Percentiles rank a stretch among this genome's conserved stretches.
Conservation (phyloP, 169 alveolate species). For the Theileria orientalis region DNA sequence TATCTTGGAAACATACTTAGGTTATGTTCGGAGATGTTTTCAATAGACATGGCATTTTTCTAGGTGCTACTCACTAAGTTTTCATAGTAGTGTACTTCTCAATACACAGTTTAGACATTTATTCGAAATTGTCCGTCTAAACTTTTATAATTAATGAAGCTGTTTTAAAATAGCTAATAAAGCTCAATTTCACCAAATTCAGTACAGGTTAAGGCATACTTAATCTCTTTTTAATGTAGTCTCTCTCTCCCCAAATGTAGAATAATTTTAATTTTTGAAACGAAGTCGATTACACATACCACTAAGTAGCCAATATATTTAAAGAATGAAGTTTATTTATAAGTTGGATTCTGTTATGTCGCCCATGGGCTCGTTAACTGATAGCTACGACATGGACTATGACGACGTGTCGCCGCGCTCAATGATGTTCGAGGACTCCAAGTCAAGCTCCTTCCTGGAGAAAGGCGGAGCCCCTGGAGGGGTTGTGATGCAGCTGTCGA, state of each 20-base stretch:
- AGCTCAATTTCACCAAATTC: no score
- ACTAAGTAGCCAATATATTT: no score
- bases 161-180: no score
- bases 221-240: background rate
- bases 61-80: background rate
- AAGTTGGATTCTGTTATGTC: conserved; percentile 1
- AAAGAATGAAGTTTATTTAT: conserved; percentile 15
- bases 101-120: background rate
- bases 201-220: background rate
- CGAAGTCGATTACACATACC: background rate
- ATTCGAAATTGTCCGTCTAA: background rate
- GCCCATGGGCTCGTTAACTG: background rate
- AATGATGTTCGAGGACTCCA: background rate
- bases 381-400: background rate
- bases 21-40: no score
- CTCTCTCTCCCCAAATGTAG: background rate
- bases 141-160: background rate
- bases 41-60: background rate
- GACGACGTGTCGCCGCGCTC: background rate
- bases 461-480: background rate
- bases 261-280: no score
- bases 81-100: background rate
- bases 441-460: background rate
- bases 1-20: no score
- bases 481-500: conserved; percentile 1